Evolutionary conservation across 257 asterid genomes (phyloP), one percentile per base, ranked within the genome.

Genomic region (Nyctanthes arbortristis): DNA sequence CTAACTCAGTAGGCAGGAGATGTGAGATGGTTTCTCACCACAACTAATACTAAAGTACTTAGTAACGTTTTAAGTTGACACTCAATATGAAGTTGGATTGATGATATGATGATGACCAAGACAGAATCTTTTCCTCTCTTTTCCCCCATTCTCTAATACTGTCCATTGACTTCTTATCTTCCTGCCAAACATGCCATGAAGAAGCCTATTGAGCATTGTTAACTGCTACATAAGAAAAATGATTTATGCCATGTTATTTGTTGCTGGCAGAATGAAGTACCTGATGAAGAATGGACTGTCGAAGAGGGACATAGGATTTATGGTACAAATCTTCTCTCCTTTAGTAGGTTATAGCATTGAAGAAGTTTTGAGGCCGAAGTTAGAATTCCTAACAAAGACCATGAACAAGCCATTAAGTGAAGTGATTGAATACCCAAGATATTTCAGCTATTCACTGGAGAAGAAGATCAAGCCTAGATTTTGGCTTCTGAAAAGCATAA

Each of bases 371-470:
- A 86, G 77, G 67, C 99, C 99, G 0, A 93, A 93, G 73, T 16
- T 89, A 54, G 88, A 91, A 76, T 93, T 93, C 74, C 78, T 93
- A 47, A 77, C 79, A 56, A 63, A 84, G 36, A 80, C 85, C 60
- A 93, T 93, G 99, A 79, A 39, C 67, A 89, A 59, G 85, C 90
- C 96, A 28, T 52, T 87, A 30, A 80, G 78, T 0, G 91, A 87
- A 0, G 88, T 91, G 71, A 95, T 91, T 0, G 96, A 79, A 20
- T 93, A 93, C 73, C 99, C 99, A 2, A 86, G 99, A 74, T 93
- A 91, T 71, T 89, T 93, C 78, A 91, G 97, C 85, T 91, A 93
- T 88, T 91, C 99, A 7, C 71, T 93, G 80, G 97, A 91, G 86
- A 93, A 84, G 91, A 87, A 78, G 88, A 93, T 93, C 77, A 93